Evolutionary conservation across 1,139 yeast species (phyloP), one percentile per base, ranked within the genome.

Genomic region (Yamadazyma pseudoaaseri): DNA sequence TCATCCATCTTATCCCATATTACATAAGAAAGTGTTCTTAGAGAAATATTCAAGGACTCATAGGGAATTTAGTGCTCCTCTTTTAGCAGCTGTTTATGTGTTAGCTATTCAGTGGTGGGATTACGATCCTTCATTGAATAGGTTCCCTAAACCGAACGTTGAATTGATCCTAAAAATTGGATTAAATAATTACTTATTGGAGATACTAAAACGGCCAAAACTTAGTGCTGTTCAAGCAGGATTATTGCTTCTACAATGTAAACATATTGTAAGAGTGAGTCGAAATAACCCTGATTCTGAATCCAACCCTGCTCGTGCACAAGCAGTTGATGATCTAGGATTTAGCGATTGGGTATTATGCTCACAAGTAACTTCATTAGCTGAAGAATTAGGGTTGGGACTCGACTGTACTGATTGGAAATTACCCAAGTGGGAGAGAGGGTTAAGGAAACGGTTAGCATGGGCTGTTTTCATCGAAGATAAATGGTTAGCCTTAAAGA

Each of bases 401-500:
- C 67, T 86, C 12, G 90, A 87, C 52, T 89, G 97, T 52, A 79
- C 82, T 37, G 76, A 74, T 41, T 89, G 97, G 97, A 80, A 85
- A 49, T 59, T 89, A 22, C 97, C 97, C 0, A 81, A 83, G 48
- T 89, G 97, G 97, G 97, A 89, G 53, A 69, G 95, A 34, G 92
- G 94, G 2, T 60, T 89, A 30, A 67, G 97, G 33, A 76, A 86
- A 48, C 67, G 96, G 36, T 60, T 89, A 33, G 95, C 96, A 0
- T 89, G 97, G 97, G 96, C 96, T 0, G 94, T 86, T 1, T 87
- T 79, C 69, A 67, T 84, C 37, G 95, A 86, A 56, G 96, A 86
- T 50, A 86, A 87, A 53, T 89, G 97, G 97, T 68, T 82, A 4
- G 67, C 95, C 1, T 60, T 87, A 28, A 76, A 79, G 39, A 92